phyloP scores from a whole-genome alignment of 2,329 filamentous ascomycete genomes.

The Penicillium glabrum region DNA sequence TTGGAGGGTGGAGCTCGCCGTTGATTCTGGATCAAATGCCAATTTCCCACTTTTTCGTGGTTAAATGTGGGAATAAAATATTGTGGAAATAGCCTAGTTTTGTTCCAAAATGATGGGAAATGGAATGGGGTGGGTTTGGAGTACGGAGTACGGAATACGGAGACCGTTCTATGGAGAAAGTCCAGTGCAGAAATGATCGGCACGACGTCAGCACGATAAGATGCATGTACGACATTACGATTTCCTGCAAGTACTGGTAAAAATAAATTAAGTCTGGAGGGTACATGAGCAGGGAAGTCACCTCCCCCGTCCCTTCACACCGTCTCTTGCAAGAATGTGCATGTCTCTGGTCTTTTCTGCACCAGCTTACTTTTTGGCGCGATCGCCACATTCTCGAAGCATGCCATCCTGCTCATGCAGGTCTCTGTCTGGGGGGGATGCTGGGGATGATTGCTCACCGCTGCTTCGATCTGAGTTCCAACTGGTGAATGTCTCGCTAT shows the following conservation, averaged over 20 bases:
- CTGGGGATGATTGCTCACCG: slow-evolving; percentile 10
- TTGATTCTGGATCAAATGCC: background rate
- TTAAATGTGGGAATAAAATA: too few species aligned
- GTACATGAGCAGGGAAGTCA: background rate
- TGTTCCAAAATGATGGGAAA: too few species aligned
- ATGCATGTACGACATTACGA: slow-evolving; percentile 10
- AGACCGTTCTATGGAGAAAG: background rate
- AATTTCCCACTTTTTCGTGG: background rate
- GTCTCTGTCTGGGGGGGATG: background rate
- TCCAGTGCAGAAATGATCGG: background rate
- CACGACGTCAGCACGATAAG: background rate
- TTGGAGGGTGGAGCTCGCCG: background rate
- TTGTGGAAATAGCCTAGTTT: background rate
- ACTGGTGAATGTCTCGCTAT: background rate
- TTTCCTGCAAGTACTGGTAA: background rate
- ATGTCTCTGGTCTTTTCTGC: slow-evolving; percentile 7
- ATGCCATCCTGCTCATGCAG: slow-evolving; percentile 5
- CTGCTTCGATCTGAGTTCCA: slow-evolving; percentile 8
- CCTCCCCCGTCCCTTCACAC: slow-evolving; percentile 1
- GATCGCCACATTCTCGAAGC: slow-evolving; percentile 21
- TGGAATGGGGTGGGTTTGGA: background rate
- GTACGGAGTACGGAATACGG: too few species aligned
- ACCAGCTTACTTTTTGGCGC: slow-evolving; percentile 1
- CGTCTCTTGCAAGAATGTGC: slow-evolving; percentile 16
- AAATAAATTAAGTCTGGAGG: background rate